A percentile compares a stretch with the other conserved stretches of the same genome.
These are phyloP conservation scores for Phoma sp. DNA, from an alignment of 2,329 filamentous ascomycete genomes.

Conservation along the genomic window DNA sequence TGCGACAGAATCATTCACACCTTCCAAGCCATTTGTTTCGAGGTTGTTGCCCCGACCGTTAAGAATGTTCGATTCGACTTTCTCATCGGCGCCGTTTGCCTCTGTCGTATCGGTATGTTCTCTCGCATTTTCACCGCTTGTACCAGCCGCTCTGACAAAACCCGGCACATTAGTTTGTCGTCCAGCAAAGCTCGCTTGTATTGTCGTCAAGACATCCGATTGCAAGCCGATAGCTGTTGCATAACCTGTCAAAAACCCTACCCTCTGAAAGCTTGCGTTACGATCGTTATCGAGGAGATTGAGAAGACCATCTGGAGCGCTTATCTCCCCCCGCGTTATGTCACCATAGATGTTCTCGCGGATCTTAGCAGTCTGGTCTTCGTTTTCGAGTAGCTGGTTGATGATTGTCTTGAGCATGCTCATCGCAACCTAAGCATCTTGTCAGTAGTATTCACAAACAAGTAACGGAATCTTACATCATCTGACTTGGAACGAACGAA, in stretches of 20 bases:
- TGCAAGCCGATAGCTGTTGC: background rate
- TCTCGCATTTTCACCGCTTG: background rate
- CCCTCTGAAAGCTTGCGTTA: background rate
- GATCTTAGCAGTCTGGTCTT: background rate
- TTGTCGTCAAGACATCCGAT: background rate
- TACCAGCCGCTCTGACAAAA: background rate
- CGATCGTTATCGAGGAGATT: background rate
- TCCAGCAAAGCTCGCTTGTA: background rate
- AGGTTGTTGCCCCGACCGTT: background rate
- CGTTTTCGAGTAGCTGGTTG: background rate
- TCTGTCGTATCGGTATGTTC: background rate
- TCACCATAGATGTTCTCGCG: background rate
- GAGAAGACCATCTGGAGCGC: background rate
- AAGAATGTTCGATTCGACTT: background rate
- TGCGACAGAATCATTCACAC: background rate
- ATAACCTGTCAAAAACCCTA: background rate
- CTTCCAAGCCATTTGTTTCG: background rate
- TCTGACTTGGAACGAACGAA: background rate
- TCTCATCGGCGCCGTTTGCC: background rate
- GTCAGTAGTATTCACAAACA: background rate
- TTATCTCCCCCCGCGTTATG: background rate
- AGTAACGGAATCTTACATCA: background rate
- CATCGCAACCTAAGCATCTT: constrained; percentile 22
- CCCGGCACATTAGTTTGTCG: background rate
- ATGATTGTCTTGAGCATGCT: constrained; percentile 45